Percentiles rank a stretch among this genome's conserved stretches.
Conservation (phyloP, 768 basidiomycete genomes). For the Auriculariales sp. region DNA sequence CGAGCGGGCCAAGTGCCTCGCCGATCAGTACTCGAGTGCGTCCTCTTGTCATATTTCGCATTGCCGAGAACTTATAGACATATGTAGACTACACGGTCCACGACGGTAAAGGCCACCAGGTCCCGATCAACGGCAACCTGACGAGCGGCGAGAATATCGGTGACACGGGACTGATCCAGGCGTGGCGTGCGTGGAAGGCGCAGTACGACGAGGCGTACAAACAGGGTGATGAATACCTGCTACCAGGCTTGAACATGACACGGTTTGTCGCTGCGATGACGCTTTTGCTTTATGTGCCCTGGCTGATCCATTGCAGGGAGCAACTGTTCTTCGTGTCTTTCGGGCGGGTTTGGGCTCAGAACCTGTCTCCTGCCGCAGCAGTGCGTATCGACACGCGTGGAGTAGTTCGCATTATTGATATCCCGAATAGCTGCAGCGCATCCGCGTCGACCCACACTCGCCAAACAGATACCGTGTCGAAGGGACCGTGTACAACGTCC, state of each 20-base stretch:
- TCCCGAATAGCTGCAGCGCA: slow-evolving; percentile 44
- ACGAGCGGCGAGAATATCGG: slow-evolving; percentile 90
- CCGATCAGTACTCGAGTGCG: slow-evolving; percentile 78
- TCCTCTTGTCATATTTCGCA: neutral
- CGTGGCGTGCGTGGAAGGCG: slow-evolving; percentile 83
- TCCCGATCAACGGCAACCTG: slow-evolving; percentile 54
- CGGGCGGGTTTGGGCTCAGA: slow-evolving; percentile 75
- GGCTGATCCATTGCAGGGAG: slow-evolving; percentile 32
- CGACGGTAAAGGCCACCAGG: slow-evolving; percentile 69
- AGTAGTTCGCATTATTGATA: neutral
- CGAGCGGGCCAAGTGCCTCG: slow-evolving; percentile 71
- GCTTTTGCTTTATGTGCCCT: neutral
- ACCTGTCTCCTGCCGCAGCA: slow-evolving; percentile 64
- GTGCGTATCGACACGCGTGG: slow-evolving; percentile 24
- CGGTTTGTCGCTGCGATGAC: slow-evolving; percentile 30
- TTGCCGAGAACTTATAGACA: neutral
- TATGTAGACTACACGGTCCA: slow-evolving; percentile 59
- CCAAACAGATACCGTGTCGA: slow-evolving; percentile 67
- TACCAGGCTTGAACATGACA: slow-evolving; percentile 70
- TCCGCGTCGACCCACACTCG: slow-evolving; percentile 82
- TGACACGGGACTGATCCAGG: slow-evolving; percentile 71
- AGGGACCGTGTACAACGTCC: slow-evolving; percentile 77
- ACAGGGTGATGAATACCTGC: slow-evolving; percentile 49
- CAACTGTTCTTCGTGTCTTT: slow-evolving; percentile 92
- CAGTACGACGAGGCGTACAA: slow-evolving; percentile 47